A percentile compares a stretch with the other conserved stretches of the same genome.
Conservation (phyloP, 2,329 filamentous ascomycete genomes). For the Zelopaecilomyces penicillatus region DNA sequence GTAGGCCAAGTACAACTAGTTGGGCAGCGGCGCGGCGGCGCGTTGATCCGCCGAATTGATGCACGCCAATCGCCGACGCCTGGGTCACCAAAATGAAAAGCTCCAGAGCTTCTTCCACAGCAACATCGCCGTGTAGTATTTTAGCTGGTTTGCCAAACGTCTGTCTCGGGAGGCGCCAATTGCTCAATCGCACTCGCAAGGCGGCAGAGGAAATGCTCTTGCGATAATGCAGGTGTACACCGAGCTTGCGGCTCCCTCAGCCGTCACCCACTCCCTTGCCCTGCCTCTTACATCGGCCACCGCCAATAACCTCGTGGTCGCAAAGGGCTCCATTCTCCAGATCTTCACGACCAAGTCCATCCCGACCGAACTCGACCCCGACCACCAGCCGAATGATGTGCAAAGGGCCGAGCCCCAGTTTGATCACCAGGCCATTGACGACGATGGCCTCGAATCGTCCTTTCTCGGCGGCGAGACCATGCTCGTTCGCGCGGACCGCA, state of each 20-base stretch:
- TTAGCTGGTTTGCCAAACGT: neutral
- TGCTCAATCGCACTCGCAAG: constrained; percentile 13
- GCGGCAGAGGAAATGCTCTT: constrained; percentile 25
- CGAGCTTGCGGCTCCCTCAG: constrained; percentile 87
- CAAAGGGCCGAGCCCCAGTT: constrained; percentile 38
- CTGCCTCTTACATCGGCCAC: constrained; percentile 69
- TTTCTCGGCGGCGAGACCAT: constrained; percentile 57
- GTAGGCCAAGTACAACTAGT: no score
- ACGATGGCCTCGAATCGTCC: constrained; percentile 57
- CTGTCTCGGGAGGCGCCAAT: neutral
- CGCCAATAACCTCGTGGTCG: constrained; percentile 79
- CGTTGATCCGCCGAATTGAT: constrained; percentile 14
- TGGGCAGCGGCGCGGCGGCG: constrained; percentile 9
- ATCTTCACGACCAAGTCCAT: constrained; percentile 70
- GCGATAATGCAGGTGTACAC: constrained; percentile 88
- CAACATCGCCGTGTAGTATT: neutral
- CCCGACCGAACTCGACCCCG: constrained; percentile 51
- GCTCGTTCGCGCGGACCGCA: constrained; percentile 52
- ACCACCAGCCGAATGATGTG: constrained; percentile 26
- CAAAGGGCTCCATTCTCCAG: constrained; percentile 86
- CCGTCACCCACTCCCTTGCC: constrained; percentile 79
- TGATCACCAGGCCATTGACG: constrained; percentile 48
- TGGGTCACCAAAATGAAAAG: constrained; percentile 3
- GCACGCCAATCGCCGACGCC: constrained; percentile 4
- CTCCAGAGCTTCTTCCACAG: neutral